phyloP scores from a whole-genome alignment of 495 filamentous ascomycete genomes.

The Penicillium macrosclerotiorum region DNA sequence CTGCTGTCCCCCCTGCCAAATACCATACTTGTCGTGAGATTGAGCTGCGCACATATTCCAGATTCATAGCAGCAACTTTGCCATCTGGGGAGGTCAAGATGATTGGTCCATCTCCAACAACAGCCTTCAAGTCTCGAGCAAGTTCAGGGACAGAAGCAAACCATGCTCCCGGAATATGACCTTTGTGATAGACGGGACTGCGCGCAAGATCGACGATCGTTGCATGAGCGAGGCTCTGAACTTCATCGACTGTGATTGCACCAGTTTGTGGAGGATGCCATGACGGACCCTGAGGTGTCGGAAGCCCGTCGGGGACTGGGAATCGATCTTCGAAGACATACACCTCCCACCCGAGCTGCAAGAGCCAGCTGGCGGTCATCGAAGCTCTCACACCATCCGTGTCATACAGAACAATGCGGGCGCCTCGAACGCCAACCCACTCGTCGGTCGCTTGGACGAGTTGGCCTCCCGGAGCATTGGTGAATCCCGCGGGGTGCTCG shows the following conservation, averaged over 20 bases:
- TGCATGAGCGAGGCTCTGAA: slow-evolving; percentile 5
- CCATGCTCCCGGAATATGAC: slow-evolving; percentile 27
- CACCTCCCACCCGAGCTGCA: slow-evolving; percentile 29
- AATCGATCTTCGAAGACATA: slow-evolving; percentile 13
- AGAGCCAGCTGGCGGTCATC: slow-evolving; percentile 27
- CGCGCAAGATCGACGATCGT: slow-evolving; percentile 26
- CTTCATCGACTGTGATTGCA: slow-evolving; percentile 8
- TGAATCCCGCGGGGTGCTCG: slow-evolving; percentile 18
- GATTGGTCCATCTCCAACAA: slow-evolving; percentile 11
- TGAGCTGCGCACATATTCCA: slow-evolving; percentile 13
- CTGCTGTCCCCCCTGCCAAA: slow-evolving; percentile 19
- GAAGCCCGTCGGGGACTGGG: slow-evolving; percentile 2
- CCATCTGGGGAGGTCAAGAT: slow-evolving; percentile 33
- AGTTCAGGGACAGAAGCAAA: slow-evolving; percentile 27
- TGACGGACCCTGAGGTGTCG: not conserved
- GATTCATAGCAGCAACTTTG: slow-evolving; percentile 36
- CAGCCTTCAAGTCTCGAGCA: slow-evolving; percentile 11
- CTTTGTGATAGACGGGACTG: slow-evolving; percentile 23
- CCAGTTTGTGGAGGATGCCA: not conserved
- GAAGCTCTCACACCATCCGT: slow-evolving; percentile 23
- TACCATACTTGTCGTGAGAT: slow-evolving; percentile 12
- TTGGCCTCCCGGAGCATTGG: slow-evolving; percentile 28
- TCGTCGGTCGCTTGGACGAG: slow-evolving; percentile 29
- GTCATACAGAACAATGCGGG: slow-evolving; percentile 26
- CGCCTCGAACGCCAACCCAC: slow-evolving; percentile 26